Conservation (phyloP, 441 rosid genomes). For the Hypseocharis bilobata region DNA sequence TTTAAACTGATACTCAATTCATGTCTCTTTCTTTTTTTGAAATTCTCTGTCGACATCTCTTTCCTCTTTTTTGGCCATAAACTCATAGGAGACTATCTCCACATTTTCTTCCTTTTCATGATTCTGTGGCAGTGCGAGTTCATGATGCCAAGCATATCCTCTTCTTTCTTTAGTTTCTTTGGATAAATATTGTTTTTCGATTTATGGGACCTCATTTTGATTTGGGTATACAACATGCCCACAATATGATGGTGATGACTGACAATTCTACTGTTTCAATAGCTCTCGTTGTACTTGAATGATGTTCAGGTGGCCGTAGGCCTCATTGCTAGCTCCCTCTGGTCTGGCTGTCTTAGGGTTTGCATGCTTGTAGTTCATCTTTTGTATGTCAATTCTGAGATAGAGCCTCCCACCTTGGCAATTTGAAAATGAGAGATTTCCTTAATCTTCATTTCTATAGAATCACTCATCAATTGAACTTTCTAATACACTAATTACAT, state of each 20-base stretch:
- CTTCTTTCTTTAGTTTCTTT: not conserved
- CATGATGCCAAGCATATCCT: conserved; percentile 14
- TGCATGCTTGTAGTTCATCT: not conserved
- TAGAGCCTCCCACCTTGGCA: not conserved
- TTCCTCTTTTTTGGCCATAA: conserved; percentile 10
- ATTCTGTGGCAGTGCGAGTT: conserved; percentile 14
- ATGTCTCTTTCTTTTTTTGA: not conserved
- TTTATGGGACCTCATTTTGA: not conserved
- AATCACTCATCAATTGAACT: not conserved
- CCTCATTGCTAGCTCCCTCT: not conserved
- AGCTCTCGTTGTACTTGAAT: not conserved
- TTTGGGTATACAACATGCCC: no score
- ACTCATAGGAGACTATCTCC: conserved; percentile 8
- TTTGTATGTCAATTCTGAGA: not conserved
- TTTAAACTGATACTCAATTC: conserved; percentile 10
- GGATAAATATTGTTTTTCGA: not conserved
- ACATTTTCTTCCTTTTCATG: conserved; percentile 9
- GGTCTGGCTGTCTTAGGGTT: not conserved
- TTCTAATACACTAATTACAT: no score
- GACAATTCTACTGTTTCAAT: not conserved
- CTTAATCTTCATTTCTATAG: not conserved
- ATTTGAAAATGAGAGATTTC: not conserved
- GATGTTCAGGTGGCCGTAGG: conserved; percentile 6
- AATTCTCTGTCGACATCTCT: conserved; percentile 16
- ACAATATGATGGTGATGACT: no score